Base-by-base conservation (phyloP, 129 eudicot genomes). In the Deinandra increscens region DNA sequence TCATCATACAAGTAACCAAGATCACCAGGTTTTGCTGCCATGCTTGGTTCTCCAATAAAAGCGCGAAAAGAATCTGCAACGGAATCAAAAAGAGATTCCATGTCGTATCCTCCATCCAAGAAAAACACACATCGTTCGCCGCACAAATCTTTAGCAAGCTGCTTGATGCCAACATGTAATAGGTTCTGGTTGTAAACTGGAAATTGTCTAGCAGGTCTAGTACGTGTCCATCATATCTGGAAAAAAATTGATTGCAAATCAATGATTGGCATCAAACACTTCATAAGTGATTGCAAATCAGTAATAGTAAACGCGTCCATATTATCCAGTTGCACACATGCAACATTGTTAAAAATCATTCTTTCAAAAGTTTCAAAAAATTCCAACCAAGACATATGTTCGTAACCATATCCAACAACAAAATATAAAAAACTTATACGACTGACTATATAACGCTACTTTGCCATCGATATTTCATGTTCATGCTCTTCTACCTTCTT, bases 71-170 rank as follows among this genome's bases (percentile, higher is more conserved):
- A 77, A 72, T 92, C 96, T 17, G 91, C 95, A 73, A 92, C 95
- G 1, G 98, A 92, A 59, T 70, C 55, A 0, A 95, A 88, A 50
- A 92, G 96, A 65, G 98, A 88, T 14, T 66, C 55, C 8, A 92
- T 82, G 58, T 88, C 88, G 85, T 92, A 92, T 53, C 98, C 96
- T 46, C 98, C 98, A 84, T 92, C 98, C 84, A 92, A 68, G 84
- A 88, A 92, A 75, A 88, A 92, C 17, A 92, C 89, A 31, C 98
- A 92, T 53, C 98, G 86, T 2, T 96, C 98, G 17, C 88, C 91
- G 73, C 98, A 92, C 17, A 89, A 53, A 15, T 88, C 96, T 66
- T 79, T 86, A 4, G 98, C 95, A 29, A 92, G 89, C 78, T 86
- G 96, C 72, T 88, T 85, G 44, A 79, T 46, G 96, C 91, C 58